A percentile compares a stretch with the other conserved stretches of the same genome.
Conservation (phyloP, 2,329 filamentous ascomycete genomes). For the Apiospora arundinis region DNA sequence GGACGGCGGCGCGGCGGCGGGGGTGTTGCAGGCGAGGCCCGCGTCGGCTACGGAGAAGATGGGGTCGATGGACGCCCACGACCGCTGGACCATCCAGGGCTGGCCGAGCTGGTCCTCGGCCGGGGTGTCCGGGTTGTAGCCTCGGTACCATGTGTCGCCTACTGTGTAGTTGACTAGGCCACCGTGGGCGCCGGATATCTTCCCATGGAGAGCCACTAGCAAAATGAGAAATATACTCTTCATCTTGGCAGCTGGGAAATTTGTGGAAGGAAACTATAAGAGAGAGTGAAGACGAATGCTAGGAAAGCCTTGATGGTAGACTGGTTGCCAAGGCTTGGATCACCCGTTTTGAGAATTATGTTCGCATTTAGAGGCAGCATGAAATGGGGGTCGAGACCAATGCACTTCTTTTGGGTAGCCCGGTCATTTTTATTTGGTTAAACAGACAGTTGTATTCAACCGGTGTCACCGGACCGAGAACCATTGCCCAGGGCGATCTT, state of each 20-base stretch:
- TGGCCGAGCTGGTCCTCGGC: conserved; percentile 41
- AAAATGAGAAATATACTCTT: conserved; percentile 20
- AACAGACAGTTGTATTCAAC: background rate
- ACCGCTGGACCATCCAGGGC: conserved; percentile 47
- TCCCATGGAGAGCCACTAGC: conserved; percentile 27
- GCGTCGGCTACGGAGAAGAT: conserved; percentile 43
- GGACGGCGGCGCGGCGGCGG: conserved; percentile 41
- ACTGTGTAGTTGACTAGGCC: conserved; percentile 49
- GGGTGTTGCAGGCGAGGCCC: conserved; percentile 45
- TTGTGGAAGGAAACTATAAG: background rate
- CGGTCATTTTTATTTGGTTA: background rate
- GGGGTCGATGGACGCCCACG: conserved; percentile 47
- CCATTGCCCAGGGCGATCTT: background rate
- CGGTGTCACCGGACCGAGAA: background rate
- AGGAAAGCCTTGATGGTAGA: background rate
- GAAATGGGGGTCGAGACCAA: background rate
- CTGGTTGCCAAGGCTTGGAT: background rate
- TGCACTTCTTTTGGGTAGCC: background rate
- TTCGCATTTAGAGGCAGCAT: background rate
- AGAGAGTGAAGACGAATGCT: too few relatives aligned
- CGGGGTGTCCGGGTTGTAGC: conserved; percentile 43
- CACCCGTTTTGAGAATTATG: background rate
- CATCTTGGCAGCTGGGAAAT: background rate
- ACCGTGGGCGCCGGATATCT: conserved; percentile 40
- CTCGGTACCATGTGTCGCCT: conserved; percentile 48